Evolutionary conservation across 306 rosid species (phyloP).

Genomic region (Cicer bijugum): DNA sequence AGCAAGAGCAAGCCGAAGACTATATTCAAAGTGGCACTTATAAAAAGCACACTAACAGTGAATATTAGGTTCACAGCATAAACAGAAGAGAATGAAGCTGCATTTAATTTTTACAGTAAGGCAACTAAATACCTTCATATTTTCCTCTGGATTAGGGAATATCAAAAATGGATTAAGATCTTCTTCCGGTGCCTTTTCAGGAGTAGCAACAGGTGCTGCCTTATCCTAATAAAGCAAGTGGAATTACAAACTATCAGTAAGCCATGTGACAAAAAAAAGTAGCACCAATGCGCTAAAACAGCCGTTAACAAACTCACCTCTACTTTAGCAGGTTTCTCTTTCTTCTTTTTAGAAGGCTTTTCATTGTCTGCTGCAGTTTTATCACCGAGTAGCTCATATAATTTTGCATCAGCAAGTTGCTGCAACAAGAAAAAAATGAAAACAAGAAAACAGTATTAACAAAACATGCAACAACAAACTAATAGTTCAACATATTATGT

Average conservation of each 20-base stretch:
- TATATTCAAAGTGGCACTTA: conserved; percentile 6
- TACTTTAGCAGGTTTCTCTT: conserved; percentile 89
- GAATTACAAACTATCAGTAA: conserved; percentile 26
- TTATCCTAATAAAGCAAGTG: conserved; percentile 57
- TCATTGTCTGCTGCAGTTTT: conserved; percentile 89
- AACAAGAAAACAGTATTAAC: conserved; percentile 5
- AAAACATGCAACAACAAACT: conserved; percentile 29
- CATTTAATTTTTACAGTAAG: conserved; percentile 8
- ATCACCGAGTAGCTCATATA: conserved; percentile 82
- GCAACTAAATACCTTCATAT: conserved; percentile 67
- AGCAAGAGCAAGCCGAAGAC: background rate
- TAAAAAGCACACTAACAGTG: background rate
- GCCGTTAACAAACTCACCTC: conserved; percentile 57
- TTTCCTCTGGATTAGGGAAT: conserved; percentile 85
- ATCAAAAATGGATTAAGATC: conserved; percentile 79
- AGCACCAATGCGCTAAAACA: conserved; percentile 7
- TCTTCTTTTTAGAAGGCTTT: conserved; percentile 81
- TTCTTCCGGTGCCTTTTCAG: conserved; percentile 81
- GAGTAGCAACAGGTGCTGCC: conserved; percentile 53
- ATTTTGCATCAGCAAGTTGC: conserved; percentile 75
- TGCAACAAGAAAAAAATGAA: conserved; percentile 45
- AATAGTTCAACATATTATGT: conserved; percentile 10
- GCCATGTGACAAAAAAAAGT: conserved; percentile 28
- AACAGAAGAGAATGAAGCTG: conserved; percentile 23
- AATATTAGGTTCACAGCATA: background rate